Conservation (phyloP, 2,329 filamentous ascomycete genomes). For the Coniella lustricola region DNA sequence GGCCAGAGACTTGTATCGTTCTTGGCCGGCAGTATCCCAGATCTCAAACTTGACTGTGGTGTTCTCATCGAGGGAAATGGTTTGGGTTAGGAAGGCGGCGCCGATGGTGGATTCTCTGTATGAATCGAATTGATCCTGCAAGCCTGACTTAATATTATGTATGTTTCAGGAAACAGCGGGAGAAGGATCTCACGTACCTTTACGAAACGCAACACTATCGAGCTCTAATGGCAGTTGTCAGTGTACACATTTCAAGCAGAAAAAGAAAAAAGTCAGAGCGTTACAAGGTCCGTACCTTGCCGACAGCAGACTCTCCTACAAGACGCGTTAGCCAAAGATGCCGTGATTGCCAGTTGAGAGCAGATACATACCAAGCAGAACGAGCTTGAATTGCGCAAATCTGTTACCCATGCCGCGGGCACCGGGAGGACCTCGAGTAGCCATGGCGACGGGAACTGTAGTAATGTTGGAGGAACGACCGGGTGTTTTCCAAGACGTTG, state of each 20-base stretch:
- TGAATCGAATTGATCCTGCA: conserved; percentile 92
- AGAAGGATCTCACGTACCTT: conserved; percentile 54
- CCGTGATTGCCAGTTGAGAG: not conserved
- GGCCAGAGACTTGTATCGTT: conserved; percentile 96
- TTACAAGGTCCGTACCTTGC: conserved; percentile 63
- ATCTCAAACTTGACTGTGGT: conserved; percentile 99
- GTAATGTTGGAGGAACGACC: conserved; percentile 18
- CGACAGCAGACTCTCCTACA: conserved; percentile 92
- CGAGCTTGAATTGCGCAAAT: conserved; percentile 98
- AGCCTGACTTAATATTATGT: conserved; percentile 2
- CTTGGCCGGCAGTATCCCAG: conserved; percentile 97
- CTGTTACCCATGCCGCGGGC: conserved; percentile 65
- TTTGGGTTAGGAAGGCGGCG: conserved; percentile 97
- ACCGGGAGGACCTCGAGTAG: conserved; percentile 64
- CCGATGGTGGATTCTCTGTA: conserved; percentile 98
- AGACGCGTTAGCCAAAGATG: conserved; percentile 29
- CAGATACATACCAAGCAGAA: conserved; percentile 71
- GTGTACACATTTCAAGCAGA: conserved; percentile 16
- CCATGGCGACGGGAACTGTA: conserved; percentile 53
- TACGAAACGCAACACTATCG: conserved; percentile 94
- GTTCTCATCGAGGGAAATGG: conserved; percentile 94
- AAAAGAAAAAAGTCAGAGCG: conserved; percentile 7
- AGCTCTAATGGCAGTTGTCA: conserved; percentile 58
- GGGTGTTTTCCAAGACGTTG: conserved; percentile 8
- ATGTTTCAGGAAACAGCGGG: not conserved